Evolutionary conservation across 106 monocot genomes (phyloP).

Genomic region (Dioscorea alata): DNA sequence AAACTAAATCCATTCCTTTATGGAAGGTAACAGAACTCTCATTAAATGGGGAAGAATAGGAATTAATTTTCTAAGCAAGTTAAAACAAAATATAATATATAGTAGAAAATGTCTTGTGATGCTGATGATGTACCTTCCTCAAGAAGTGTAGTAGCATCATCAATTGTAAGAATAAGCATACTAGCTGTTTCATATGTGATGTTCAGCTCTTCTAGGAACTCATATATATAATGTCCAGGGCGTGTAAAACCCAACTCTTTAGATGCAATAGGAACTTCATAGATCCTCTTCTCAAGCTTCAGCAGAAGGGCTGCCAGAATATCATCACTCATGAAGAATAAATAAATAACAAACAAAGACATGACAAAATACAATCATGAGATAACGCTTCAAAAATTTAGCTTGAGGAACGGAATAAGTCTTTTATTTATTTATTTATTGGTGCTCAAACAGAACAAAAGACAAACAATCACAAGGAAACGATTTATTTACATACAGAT

Average conservation of each 20-base stretch:
- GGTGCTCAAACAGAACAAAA: too few relatives aligned
- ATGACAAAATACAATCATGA: not conserved
- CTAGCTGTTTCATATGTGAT: slow-evolving; percentile 81
- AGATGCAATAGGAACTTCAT: slow-evolving; percentile 70
- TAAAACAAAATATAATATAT: too few relatives aligned
- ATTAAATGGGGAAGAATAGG: too few relatives aligned
- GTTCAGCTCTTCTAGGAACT: slow-evolving; percentile 85
- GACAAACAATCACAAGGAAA: too few relatives aligned
- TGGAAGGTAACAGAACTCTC: not conserved
- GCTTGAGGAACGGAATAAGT: too few relatives aligned
- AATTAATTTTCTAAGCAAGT: too few relatives aligned
- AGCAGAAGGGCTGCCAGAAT: slow-evolving; percentile 66
- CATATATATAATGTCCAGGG: slow-evolving; percentile 82
- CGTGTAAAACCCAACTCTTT: slow-evolving; percentile 84
- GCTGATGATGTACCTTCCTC: slow-evolving; percentile 63
- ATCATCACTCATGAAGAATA: not conserved
- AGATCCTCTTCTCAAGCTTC: slow-evolving; percentile 73
- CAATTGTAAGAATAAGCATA: slow-evolving; percentile 86
- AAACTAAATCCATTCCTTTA: not conserved
- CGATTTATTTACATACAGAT: too few relatives aligned
- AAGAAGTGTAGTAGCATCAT: slow-evolving; percentile 71
- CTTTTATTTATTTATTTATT: too few relatives aligned
- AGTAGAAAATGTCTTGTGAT: not conserved
- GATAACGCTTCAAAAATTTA: not conserved
- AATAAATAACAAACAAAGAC: not conserved